Evolutionary conservation across 768 basidiomycete species (phyloP).

Genomic region (Leccinum longicurvipes): DNA sequence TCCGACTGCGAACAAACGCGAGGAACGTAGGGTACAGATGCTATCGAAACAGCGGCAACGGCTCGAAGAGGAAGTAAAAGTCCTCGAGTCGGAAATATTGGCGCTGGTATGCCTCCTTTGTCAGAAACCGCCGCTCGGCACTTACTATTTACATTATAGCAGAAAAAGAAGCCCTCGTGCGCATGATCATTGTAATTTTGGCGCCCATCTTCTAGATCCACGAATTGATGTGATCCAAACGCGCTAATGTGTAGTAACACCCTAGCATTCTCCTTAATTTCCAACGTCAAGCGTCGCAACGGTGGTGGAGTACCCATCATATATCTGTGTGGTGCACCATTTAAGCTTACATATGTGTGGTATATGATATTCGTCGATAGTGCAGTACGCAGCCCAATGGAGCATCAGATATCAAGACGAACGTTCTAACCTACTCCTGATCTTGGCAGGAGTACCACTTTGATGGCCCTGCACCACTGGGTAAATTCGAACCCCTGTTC

Average conservation of each 20-base stretch:
- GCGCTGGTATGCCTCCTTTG: conserved; percentile 40
- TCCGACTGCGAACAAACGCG: conserved; percentile 58
- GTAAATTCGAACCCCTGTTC: background rate
- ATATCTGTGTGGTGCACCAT: background rate
- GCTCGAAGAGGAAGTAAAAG: conserved; percentile 59
- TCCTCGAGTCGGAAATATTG: conserved; percentile 61
- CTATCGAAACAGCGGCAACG: conserved; percentile 64
- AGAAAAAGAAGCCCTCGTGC: conserved; percentile 15
- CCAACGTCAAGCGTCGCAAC: background rate
- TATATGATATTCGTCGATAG: no score
- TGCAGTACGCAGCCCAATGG: background rate
- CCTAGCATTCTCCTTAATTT: background rate
- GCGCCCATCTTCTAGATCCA: background rate
- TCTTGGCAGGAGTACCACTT: background rate
- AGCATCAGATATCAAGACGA: background rate
- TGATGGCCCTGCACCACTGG: background rate
- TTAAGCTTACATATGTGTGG: background rate
- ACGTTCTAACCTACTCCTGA: background rate
- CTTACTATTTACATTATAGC: conserved; percentile 18
- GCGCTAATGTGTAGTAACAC: background rate
- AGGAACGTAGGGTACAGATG: conserved; percentile 61
- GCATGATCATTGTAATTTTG: background rate
- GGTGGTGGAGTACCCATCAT: background rate
- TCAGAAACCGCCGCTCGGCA: background rate
- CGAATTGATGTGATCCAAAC: background rate